These are phyloP conservation scores for Scutellaria minor DNA, from an alignment of 257 asterid species.

Conservation along the genomic window DNA sequence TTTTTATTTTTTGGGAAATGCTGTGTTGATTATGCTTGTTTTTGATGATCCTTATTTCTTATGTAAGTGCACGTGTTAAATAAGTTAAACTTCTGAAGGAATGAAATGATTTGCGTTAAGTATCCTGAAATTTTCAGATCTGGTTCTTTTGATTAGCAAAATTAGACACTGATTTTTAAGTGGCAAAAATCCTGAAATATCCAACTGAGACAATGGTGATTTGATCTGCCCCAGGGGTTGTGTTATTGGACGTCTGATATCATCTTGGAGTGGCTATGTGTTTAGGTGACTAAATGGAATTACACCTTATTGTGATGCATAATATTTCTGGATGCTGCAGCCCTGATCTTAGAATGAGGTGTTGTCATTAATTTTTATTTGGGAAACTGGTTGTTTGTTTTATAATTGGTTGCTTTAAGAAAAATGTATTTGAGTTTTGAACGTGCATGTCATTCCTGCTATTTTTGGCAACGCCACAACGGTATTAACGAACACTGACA, in stretches of 20 bases:
- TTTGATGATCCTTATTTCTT: slow-evolving; percentile 14
- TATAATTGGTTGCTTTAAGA: neutral
- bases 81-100: slow-evolving; percentile 2
- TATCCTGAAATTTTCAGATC: slow-evolving; percentile 20
- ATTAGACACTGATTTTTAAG: neutral
- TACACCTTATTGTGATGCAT: slow-evolving; percentile 4
- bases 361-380: slow-evolving; percentile 1
- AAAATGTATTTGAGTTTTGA: neutral
- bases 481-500: neutral
- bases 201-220: slow-evolving; percentile 6
- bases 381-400: neutral
- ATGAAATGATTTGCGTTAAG: neutral
- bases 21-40: slow-evolving; percentile 17
- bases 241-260: neutral
- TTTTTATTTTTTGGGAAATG: neutral
- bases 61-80: slow-evolving; percentile 23
- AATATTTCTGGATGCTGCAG: slow-evolving; percentile 1
- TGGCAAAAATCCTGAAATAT: too few relatives aligned
- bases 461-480: neutral
- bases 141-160: slow-evolving; percentile 16
- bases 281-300: neutral
- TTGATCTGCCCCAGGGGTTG: neutral
- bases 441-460: neutral
- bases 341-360: neutral
- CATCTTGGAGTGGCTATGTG: neutral